These are phyloP conservation scores for Sporisorium scitamineum DNA, from an alignment of 1,284 basidiomycete genomes.

Conservation along the genomic window DNA sequence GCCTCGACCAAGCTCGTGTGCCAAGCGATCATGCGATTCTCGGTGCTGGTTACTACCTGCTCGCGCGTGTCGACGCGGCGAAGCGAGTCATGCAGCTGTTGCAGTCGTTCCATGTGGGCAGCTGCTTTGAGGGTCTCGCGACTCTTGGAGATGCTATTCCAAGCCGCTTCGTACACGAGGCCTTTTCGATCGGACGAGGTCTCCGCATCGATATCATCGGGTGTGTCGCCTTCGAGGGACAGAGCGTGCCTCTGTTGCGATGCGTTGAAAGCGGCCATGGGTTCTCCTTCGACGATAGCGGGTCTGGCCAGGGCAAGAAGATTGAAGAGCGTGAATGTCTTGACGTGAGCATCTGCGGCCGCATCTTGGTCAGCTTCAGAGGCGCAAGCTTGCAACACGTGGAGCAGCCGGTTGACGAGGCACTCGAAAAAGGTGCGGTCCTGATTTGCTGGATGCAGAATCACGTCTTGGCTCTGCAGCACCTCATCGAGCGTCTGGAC, in stretches of 20 bases:
- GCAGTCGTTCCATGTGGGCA: conserved; percentile 56
- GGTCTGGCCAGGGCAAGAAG: conserved; percentile 46
- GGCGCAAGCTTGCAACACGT: conserved; percentile 5
- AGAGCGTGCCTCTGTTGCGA: conserved; percentile 16
- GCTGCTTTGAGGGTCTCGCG: conserved; percentile 51
- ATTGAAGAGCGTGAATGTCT: conserved; percentile 45
- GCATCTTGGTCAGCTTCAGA: neutral
- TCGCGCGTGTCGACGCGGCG: conserved; percentile 44
- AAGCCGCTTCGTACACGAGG: conserved; percentile 32
- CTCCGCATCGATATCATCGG: neutral
- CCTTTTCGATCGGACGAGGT: no score
- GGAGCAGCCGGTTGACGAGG: conserved; percentile 46
- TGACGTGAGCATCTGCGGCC: conserved; percentile 14
- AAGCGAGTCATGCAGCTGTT: conserved; percentile 48
- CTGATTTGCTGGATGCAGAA: conserved; percentile 41
- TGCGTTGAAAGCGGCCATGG: conserved; percentile 27
- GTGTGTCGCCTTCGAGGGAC: neutral
- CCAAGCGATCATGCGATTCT: conserved; percentile 58
- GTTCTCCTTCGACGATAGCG: conserved; percentile 33
- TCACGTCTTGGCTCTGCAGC: conserved; percentile 35
- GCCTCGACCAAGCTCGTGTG: conserved; percentile 46
- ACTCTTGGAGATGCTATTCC: conserved; percentile 48
- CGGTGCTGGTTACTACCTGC: conserved; percentile 40
- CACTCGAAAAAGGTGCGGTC: conserved; percentile 56
- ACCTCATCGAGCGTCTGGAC: conserved; percentile 31